Percentiles rank a stretch among this genome's conserved stretches.
phyloP scores from a whole-genome alignment of 2,329 filamentous ascomycete species.

The Rutstroemia sydowiana region DNA sequence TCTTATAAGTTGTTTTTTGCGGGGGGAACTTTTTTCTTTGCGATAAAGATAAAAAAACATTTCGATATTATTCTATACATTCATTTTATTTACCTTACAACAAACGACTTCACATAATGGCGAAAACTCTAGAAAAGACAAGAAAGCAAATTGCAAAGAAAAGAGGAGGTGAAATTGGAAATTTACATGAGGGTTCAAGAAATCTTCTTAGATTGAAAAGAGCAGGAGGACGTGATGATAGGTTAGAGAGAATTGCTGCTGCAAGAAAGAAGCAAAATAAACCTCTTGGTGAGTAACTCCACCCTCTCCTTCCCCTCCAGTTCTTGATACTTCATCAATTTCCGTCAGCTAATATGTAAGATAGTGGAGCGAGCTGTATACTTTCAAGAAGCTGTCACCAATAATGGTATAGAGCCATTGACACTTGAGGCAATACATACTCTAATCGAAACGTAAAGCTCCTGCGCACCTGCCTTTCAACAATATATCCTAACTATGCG shows the following conservation, averaged over 20 bases:
- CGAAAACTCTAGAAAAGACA: constrained; percentile 71
- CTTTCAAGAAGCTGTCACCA: constrained; percentile 60
- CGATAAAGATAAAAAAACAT: no score
- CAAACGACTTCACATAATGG: constrained; percentile 52
- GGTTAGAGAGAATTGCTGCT: constrained; percentile 65
- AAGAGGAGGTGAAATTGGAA: constrained; percentile 62
- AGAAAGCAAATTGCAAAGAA: constrained; percentile 89
- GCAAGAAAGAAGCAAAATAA: constrained; percentile 67
- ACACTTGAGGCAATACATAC: constrained; percentile 50
- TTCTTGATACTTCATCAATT: no score
- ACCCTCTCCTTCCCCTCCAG: no score
- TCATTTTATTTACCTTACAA: no score
- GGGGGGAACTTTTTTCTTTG: no score
- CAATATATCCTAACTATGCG: not conserved
- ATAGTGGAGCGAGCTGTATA: constrained; percentile 61
- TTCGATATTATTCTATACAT: no score
- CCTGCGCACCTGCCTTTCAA: constrained; percentile 15
- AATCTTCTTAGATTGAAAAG: constrained; percentile 76
- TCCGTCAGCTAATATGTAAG: constrained; percentile 13
- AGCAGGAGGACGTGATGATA: constrained; percentile 74
- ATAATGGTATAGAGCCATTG: constrained; percentile 44
- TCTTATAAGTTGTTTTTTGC: no score
- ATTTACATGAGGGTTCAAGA: constrained; percentile 80
- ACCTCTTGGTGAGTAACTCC: constrained; percentile 52
- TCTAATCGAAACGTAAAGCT: constrained; percentile 53